Evolutionary conservation across 2,329 filamentous ascomycete genomes (phyloP).

Genomic region (Paracoccidioides lutzii): DNA sequence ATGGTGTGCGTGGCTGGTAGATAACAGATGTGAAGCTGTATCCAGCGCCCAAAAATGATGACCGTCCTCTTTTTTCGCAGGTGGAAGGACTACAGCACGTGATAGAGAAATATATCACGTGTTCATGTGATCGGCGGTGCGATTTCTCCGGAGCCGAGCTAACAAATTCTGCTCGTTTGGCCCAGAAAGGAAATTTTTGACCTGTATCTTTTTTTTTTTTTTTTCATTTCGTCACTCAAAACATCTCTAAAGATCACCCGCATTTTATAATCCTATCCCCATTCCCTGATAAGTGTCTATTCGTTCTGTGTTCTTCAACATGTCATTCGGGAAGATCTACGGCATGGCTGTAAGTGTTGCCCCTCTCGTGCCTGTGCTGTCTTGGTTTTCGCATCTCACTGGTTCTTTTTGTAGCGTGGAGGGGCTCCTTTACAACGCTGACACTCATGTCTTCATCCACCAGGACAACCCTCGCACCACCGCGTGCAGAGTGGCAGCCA

Average conservation of each 20-base stretch:
- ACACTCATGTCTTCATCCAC: slow-evolving; percentile 15
- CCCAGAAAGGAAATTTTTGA: slow-evolving; percentile 10
- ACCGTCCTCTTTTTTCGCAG: slow-evolving; percentile 4
- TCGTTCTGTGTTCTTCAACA: slow-evolving; percentile 39
- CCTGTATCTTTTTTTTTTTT: slow-evolving; percentile 10
- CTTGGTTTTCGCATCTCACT: neutral
- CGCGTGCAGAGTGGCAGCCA: slow-evolving; percentile 81
- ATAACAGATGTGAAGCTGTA: neutral
- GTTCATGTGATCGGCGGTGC: neutral
- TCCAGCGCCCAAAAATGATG: too few species aligned
- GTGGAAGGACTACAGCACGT: slow-evolving; percentile 5
- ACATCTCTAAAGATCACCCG: slow-evolving; percentile 9
- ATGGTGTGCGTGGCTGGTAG: neutral
- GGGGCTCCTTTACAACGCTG: slow-evolving; percentile 11
- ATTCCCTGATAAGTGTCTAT: slow-evolving; percentile 1
- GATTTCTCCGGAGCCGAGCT: neutral
- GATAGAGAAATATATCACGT: slow-evolving; percentile 4
- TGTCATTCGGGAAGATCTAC: slow-evolving; percentile 98
- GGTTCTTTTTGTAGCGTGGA: neutral
- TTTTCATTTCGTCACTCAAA: slow-evolving; percentile 8
- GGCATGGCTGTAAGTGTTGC: slow-evolving; percentile 55
- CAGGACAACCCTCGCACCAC: slow-evolving; percentile 84
- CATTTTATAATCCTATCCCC: slow-evolving; percentile 1
- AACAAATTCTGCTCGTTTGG: slow-evolving; percentile 5
- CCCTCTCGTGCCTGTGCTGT: neutral